Evolutionary conservation across 768 basidiomycete species (phyloP), one percentile per base, ranked within the genome.

Genomic region (Albatrellus ellisii): DNA sequence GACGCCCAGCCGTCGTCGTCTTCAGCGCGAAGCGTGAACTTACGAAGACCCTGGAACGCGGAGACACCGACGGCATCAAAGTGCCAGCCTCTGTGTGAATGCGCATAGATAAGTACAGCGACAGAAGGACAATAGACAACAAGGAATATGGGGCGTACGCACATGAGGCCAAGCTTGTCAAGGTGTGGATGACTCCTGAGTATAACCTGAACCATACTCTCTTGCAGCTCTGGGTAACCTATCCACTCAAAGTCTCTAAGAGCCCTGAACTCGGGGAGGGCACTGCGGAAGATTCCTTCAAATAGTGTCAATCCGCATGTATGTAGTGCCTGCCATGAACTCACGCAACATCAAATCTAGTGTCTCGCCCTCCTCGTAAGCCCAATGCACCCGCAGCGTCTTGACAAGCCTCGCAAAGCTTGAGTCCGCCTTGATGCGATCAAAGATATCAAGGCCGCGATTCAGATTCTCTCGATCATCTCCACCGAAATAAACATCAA

Each of bases 231-330:
- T 1, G 78, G 79, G 51, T 80, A 80, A 4, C 79, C 78, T n/a
- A 80, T 79, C 79, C 79, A 81, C 56, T 81, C 78, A 51, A 80
- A 78, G 46, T 78, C 77, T 10, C 62, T 53, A 9, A 81, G 59
- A 6, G 69, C 67, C 44, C 62, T 75, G 59, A 80, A 79, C 32
- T 73, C 73, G 1, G 77, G 76, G 11, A 82, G 62, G 2, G 76
- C 69, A 7, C 70, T 73, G 42, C 70, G 70, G 57, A 80, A 77
- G 34, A 79, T 72, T 12, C 75, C 72, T 76, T n/a, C n/a, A n/a
- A n/a, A 35, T 15, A 18, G 17, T 31, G 33, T 36, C 12, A 33
- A 25, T 18, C 20, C 15, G 21, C 20, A 37, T 26, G 22, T 36
- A 24, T 7, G 12, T 42, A 34, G 36, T 9, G 17, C 24, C 25